A percentile compares a stretch with the other conserved stretches of the same genome.
These are phyloP conservation scores for Nothophaeocryptopus gaeumannii DNA, from an alignment of 2,329 filamentous ascomycete genomes.

Conservation along the genomic window DNA sequence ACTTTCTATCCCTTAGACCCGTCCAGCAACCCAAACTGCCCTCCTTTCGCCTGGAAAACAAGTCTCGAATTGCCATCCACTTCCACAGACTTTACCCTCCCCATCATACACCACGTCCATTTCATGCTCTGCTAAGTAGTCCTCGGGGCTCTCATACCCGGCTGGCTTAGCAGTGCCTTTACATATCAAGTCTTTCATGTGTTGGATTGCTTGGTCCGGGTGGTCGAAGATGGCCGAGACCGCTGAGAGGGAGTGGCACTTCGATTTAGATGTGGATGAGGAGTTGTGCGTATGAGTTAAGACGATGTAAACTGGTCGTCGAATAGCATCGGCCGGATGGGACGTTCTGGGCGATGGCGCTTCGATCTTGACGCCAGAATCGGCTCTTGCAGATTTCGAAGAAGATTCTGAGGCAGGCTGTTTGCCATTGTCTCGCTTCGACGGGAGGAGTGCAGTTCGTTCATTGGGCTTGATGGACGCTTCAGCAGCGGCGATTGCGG, in stretches of 20 bases:
- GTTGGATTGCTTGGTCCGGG: neutral
- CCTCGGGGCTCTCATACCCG: neutral
- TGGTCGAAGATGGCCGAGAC: conserved; percentile 2
- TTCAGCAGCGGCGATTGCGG: too few species aligned
- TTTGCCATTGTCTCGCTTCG: neutral
- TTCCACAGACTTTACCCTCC: neutral
- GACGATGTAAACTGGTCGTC: conserved; percentile 6
- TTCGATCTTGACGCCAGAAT: too few species aligned
- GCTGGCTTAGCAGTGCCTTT: neutral
- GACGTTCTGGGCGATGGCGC: too few species aligned
- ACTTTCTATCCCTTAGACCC: too few species aligned
- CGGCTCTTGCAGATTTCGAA: too few species aligned
- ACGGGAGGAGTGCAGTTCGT: too few species aligned
- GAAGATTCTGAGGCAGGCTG: neutral
- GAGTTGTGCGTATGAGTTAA: conserved; percentile 1
- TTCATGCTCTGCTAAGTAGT: neutral
- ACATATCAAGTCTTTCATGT: neutral
- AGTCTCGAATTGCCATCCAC: neutral
- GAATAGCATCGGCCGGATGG: neutral
- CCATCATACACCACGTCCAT: conserved; percentile 2
- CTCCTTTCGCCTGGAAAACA: too few species aligned
- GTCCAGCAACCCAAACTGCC: too few species aligned
- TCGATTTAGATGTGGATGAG: neutral
- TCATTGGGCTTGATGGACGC: too few species aligned
- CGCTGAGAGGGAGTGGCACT: neutral